Percentiles rank a stretch among this genome's conserved stretches.
Conservation (phyloP, 306 rosid genomes). For the Sicyos baderoa region DNA sequence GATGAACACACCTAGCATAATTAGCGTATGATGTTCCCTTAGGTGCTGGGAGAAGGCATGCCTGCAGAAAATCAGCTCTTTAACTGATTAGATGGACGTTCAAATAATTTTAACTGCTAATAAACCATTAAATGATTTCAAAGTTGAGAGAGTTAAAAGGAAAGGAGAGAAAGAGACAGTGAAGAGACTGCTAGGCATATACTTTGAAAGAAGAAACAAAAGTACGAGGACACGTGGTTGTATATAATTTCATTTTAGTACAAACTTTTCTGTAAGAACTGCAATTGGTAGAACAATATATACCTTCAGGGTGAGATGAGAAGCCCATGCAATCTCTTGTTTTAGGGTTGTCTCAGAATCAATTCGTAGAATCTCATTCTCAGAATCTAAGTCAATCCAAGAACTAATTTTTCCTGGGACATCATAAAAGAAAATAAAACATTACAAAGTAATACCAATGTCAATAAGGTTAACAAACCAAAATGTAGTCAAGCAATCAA, state of each 20-base stretch:
- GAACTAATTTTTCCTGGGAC: constrained; percentile 77
- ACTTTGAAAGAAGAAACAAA: too few species aligned
- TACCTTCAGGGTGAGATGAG: constrained; percentile 94
- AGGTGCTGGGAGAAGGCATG: constrained; percentile 88
- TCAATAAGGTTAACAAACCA: neutral
- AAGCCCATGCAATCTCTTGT: constrained; percentile 99
- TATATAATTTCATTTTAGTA: neutral
- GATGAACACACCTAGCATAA: constrained; percentile 89
- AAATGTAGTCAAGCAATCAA: neutral
- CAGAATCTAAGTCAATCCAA: constrained; percentile 92
- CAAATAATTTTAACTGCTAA: constrained; percentile 9
- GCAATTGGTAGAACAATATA: constrained; percentile 22
- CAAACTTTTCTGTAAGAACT: neutral
- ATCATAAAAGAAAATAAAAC: neutral
- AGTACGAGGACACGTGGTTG: neutral
- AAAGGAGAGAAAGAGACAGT: neutral
- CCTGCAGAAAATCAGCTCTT: constrained; percentile 46
- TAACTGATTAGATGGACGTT: constrained; percentile 1
- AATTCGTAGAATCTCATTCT: constrained; percentile 51
- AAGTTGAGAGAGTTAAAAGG: neutral
- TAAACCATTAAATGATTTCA: constrained; percentile 5
- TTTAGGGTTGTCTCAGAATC: constrained; percentile 85
- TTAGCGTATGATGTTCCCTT: constrained; percentile 74
- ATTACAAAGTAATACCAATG: neutral
- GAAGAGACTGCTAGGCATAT: neutral